Base-by-base conservation (phyloP, 2,329 filamentous ascomycete species). In the Talaromyces sp. region DNA sequence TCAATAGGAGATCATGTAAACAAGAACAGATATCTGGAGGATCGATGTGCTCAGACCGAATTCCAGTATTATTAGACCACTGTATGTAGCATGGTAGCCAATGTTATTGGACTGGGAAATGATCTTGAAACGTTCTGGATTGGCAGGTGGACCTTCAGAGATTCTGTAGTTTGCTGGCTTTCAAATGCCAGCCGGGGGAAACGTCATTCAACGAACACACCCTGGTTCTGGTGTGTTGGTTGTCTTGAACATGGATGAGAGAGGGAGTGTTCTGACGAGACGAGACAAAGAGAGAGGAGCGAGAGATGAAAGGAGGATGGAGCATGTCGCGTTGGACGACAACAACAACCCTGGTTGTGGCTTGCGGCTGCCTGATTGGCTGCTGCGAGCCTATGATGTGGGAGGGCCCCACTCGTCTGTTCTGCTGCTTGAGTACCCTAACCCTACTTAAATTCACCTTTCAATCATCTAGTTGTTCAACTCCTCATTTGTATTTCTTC, bases 121-220 rank as follows among this genome's bases (percentile, higher is more conserved):
- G 13, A 31, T 40, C 22, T 29, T 45, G 45, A 51, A 61, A 51
- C 45, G 45, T 13, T 49, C 60, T 62, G 49, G 31, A 54, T 53
- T 62, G 61, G 25, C 49, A 63, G 61, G 51, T 56, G 53, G 51
- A 58, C 36, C 51, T 58, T 31, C n/a, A 13, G 25, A 36, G 5
- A 17, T 15, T 58, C 34, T 27, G 15, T 19, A 36, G n/a, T 11
- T 49, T 59, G 53, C 61, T 47, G 61, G 61, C 61, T 38, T 58
- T 49, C 40, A 61, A 59, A 59, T 63, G 53, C 64, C 53, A 58
- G 59, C 59, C 36, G 29, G 40, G 40, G 38, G 43, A 58, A 63
- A 45, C 54, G 53, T 64, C 62, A 64, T 64, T 31, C 59, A 64
- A 59, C 22, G 43, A 45, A 64, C 53, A 51, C 62, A 59, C 53